Evolutionary conservation across 2,329 filamentous ascomycete species (phyloP).

Genomic region (Calonectria montana): DNA sequence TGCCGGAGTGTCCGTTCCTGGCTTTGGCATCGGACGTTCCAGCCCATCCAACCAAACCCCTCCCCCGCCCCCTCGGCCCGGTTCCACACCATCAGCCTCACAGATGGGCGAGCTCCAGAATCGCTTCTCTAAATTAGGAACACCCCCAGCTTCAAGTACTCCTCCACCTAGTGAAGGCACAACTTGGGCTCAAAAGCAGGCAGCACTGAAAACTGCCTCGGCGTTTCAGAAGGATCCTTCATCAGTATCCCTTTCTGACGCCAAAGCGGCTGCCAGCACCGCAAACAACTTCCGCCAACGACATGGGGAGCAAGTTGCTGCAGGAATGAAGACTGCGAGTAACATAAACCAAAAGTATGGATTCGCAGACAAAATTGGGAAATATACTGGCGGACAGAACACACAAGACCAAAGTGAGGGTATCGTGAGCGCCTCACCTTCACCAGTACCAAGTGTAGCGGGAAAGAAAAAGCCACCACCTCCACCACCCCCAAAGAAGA

Average conservation of each 20-base stretch:
- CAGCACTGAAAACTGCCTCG: slow-evolving; percentile 70
- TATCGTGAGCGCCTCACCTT: slow-evolving; percentile 6
- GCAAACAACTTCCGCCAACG: slow-evolving; percentile 77
- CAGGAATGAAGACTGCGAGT: slow-evolving; percentile 68
- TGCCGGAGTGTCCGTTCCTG: slow-evolving; percentile 83
- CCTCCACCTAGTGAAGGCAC: slow-evolving; percentile 60
- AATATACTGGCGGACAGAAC: slow-evolving; percentile 34
- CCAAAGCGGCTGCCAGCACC: slow-evolving; percentile 67
- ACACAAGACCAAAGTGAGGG: slow-evolving; percentile 28
- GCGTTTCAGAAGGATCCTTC: slow-evolving; percentile 70
- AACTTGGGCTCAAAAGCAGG: slow-evolving; percentile 73
- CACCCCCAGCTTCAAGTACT: slow-evolving; percentile 40
- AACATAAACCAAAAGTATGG: slow-evolving; percentile 72
- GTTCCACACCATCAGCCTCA: slow-evolving; percentile 38
- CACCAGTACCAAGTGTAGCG: slow-evolving; percentile 34
- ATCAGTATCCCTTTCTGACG: slow-evolving; percentile 69
- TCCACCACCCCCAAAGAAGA: slow-evolving; percentile 64
- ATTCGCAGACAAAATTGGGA: slow-evolving; percentile 54
- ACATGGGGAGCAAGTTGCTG: slow-evolving; percentile 74
- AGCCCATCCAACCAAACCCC: slow-evolving; percentile 43
- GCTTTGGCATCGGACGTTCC: slow-evolving; percentile 74
- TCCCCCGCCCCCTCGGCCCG: slow-evolving; percentile 39
- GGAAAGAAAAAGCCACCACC: slow-evolving; percentile 67
- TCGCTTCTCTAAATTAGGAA: slow-evolving; percentile 69
- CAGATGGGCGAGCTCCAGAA: slow-evolving; percentile 76